Conservation (phyloP, 371 early-diverging fungal genomes). For the Polyrhizophydium stewartii region DNA sequence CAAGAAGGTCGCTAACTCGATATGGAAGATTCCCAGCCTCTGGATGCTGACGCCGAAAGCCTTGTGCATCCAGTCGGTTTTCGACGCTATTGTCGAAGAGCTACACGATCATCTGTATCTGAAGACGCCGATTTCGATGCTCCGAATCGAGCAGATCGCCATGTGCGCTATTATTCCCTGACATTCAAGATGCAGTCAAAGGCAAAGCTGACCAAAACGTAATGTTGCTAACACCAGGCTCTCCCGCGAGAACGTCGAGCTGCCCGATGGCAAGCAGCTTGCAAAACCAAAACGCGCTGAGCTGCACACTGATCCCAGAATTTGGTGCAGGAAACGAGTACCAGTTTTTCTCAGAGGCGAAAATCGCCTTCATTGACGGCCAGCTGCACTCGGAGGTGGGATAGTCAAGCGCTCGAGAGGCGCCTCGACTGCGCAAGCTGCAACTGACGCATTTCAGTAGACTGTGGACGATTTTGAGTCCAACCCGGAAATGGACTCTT, state of each 20-base stretch:
- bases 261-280: not conserved
- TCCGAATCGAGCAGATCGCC: conserved; percentile 13
- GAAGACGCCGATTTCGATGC: conserved; percentile 56
- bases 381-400: not conserved
- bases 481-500: conserved; percentile 84
- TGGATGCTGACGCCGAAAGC: not conserved
- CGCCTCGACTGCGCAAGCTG: not conserved
- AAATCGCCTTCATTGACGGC: not conserved
- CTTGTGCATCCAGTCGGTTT: conserved; percentile 49
- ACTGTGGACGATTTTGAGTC: conserved; percentile 58
- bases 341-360: not conserved
- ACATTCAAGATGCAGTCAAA: no score
- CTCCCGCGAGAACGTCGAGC: not conserved
- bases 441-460: no score
- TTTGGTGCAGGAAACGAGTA: not conserved
- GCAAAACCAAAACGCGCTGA: no score
- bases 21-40: not conserved
- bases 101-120: conserved; percentile 90
- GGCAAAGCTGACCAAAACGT: no score
- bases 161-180: no score
- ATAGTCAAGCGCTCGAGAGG: not conserved
- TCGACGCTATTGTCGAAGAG: conserved; percentile 83
- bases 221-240: not conserved
- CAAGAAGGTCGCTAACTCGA: conserved; percentile 12
- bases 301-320: no score